Evolutionary conservation across 177 flowering plant genomes (phyloP), one percentile per base, ranked within the genome.

Genomic region (Vitis hybrid): DNA sequence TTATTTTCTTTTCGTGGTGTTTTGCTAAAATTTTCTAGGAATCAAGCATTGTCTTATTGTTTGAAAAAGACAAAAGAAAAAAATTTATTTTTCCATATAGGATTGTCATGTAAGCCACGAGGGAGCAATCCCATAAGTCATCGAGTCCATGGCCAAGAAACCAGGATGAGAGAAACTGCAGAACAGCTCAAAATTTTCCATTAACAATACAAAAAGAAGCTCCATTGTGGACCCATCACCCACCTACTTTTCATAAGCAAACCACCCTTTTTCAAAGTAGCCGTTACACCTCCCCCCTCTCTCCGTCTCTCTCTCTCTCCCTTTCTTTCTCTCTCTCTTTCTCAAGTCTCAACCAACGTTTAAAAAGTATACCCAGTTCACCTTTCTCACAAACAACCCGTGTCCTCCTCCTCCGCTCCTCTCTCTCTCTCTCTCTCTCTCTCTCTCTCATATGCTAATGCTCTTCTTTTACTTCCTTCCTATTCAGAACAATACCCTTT

Each of bases 211-310:
- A 26, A 3, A 26, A 26, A 0, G 5, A 26, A 3, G 30, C 30
- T 26, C 30, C 30, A 26, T 26, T 26, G 30, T 26, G 30, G 30
- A 26, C 30, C 30, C 30, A 26, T 26, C 30, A 26, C 30, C 30
- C 30, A 26, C 64, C 68, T 7, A 64, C 67, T 60, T 75, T 66
- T 6, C 70, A 63, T 66, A 69, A 75, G 5, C 65, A 40, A 65
- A 40, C 10, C 1, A 64, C 5, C 15, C 34, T 32, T 75, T 72
- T 74, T 86, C 91, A 82, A 87, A 83, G 80, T 89, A 88, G 87
- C 91, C 90, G 94, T 88, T 88, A 61, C 78, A 76, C 77, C 79
- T 60, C 72, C 77, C 56, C 68, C 68, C 45, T 51, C 17, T 4
- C 4, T 18, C 52, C 49, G 32, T 66, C 21, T 23, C 18, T 60